Base-by-base conservation (phyloP, 768 basidiomycete genomes). In the Hirschioporus abietinus region DNA sequence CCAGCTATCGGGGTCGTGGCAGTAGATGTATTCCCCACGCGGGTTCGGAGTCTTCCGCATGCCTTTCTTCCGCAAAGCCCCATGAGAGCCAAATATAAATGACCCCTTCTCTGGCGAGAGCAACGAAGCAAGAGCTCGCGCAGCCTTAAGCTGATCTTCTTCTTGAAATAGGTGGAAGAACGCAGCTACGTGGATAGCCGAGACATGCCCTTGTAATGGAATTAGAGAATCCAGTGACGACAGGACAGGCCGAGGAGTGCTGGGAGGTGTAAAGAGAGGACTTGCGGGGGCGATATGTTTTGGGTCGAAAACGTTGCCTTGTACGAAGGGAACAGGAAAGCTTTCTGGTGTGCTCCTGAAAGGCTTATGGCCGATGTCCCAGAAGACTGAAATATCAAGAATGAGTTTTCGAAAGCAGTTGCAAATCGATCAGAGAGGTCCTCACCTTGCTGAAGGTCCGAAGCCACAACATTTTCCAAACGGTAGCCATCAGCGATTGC, bases 311-410 rank as follows among this genome's bases (percentile, higher is more conserved):
- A 74, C 78, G 67, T 91, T 81, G 0, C 88, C 89, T 18, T 78
- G 74, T 17, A 90, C 64, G 71, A 90, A 90, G 0, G 77, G 72
- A 0, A 79, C 84, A 1, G 86, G 84, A 73, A 86, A 89, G 0
- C 81, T 78, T 42, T 81, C 75, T 0, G 83, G 80, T 0, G 78
- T 84, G 3, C 83, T 79, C 64, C 73, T 80, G 76, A 88, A 91
- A 18, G 90, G 77, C 58, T 83, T 77, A 68, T 90, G 87, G 0
- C 88, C 88, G 7, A 83, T 77, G 3, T 84, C 78, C 88, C 87
- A 89, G 68, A 86, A 85, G 8, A 76, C 88, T 88, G 30, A 30
- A 30, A 30, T 30, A 66, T 20, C 27, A n/a, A 7, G 25, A 3
- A 24, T 18, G 15, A 26, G 24, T 17, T 8, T 27, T 6, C 63